phyloP scores from a whole-genome alignment of 2,329 filamentous ascomycete species.

The Aspergillus tanneri region DNA sequence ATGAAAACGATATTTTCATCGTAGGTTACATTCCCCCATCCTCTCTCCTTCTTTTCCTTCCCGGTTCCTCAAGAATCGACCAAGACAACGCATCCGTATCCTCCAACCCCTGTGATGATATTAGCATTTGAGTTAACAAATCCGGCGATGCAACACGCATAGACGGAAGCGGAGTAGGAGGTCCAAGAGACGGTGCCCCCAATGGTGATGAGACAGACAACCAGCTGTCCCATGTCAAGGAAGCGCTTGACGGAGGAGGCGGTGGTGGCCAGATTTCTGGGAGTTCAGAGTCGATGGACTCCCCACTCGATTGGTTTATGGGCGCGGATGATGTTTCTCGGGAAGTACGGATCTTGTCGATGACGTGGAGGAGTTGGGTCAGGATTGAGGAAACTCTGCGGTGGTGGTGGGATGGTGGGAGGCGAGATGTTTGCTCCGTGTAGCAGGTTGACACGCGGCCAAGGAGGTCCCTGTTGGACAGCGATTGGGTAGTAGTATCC shows the following conservation, averaged over 20 bases:
- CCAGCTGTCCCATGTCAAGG: not conserved
- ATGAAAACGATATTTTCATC: no score
- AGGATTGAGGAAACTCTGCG: constrained; percentile 3
- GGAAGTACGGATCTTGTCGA: not conserved
- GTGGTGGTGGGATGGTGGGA: constrained; percentile 1
- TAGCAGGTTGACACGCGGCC: constrained; percentile 4
- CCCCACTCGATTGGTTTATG: no score
- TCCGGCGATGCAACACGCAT: not conserved
- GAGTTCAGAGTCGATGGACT: no score
- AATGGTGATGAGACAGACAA: not conserved
- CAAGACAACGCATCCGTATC: not conserved
- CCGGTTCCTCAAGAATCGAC: not conserved
- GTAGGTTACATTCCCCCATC: no score
- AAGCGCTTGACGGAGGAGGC: not conserved
- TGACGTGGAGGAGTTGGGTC: not conserved
- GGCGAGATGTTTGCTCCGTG: not conserved
- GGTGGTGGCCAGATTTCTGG: not conserved
- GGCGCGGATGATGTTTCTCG: not conserved
- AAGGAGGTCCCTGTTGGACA: constrained; percentile 2
- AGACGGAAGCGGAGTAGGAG: not conserved
- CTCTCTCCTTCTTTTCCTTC: not conserved
- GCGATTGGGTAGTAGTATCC: not conserved
- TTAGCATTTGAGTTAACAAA: not conserved
- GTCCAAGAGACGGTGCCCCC: not conserved
- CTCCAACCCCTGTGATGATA: not conserved